Percentiles rank a stretch among this genome's conserved stretches.
phyloP scores from a whole-genome alignment of 371 early-diverging fungal species.

The Parasitella parasitica region DNA sequence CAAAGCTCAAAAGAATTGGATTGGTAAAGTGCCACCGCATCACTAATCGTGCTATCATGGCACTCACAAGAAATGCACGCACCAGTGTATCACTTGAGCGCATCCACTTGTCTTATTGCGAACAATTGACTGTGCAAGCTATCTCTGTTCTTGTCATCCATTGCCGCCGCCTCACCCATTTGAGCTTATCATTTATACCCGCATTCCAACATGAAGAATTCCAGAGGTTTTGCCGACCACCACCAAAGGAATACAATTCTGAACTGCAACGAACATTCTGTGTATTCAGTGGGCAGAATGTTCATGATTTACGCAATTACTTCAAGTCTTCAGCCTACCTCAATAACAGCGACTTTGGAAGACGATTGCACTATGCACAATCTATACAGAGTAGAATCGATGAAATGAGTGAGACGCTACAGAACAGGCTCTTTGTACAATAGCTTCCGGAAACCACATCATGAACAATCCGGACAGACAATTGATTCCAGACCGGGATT shows the following conservation, averaged over 20 bases:
- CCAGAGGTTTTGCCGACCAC: slow-evolving; percentile 57
- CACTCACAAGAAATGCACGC: slow-evolving; percentile 47
- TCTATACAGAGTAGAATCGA: neutral
- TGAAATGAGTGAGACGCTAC: neutral
- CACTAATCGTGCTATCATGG: slow-evolving; percentile 59
- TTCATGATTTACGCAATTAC: slow-evolving; percentile 48
- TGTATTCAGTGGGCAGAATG: slow-evolving; percentile 65
- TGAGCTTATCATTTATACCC: slow-evolving; percentile 61
- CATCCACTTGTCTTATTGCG: slow-evolving; percentile 64
- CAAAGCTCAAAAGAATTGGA: slow-evolving; percentile 62
- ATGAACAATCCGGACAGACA: neutral
- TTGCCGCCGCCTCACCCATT: slow-evolving; percentile 58
- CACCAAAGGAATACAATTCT: slow-evolving; percentile 56
- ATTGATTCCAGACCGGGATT: neutral
- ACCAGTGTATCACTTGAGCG: slow-evolving; percentile 59
- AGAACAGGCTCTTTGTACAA: neutral
- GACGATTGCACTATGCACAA: neutral
- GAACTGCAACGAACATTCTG: slow-evolving; percentile 61
- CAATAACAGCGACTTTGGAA: neutral
- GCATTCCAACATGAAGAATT: slow-evolving; percentile 58
- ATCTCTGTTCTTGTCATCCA: slow-evolving; percentile 55
- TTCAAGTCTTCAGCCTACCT: slow-evolving; percentile 48
- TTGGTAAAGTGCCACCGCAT: slow-evolving; percentile 64
- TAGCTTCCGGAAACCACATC: neutral
- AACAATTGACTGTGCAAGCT: slow-evolving; percentile 48